These are phyloP conservation scores for Acer yangbiense DNA, from an alignment of 345 rosid genomes.

Conservation along the genomic window DNA sequence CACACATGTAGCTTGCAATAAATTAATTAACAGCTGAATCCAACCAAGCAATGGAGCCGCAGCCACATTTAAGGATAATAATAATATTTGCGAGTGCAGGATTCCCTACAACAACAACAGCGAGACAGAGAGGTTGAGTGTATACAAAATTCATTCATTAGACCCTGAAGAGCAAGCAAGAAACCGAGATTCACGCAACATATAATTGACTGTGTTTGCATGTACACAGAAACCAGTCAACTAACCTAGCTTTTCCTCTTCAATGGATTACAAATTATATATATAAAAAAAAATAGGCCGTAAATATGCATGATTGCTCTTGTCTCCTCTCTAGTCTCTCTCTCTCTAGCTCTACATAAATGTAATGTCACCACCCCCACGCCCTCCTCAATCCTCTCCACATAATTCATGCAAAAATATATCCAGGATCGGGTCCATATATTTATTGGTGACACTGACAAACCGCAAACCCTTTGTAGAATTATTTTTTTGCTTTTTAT, in stretches of 20 bases:
- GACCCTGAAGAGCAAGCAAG: slow-evolving; percentile 35
- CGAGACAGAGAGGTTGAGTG: neutral
- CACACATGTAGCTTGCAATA: neutral
- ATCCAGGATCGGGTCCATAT: too few relatives aligned
- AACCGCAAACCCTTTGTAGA: neutral
- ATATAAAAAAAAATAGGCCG: neutral
- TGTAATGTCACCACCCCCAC: slow-evolving; percentile 1
- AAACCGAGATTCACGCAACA: slow-evolving; percentile 43
- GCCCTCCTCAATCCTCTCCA: neutral
- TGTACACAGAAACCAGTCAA: neutral
- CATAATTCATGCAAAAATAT: neutral
- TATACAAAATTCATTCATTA: slow-evolving; percentile 5
- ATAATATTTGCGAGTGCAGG: neutral
- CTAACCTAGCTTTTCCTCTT: neutral
- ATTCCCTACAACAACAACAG: neutral
- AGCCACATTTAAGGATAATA: neutral
- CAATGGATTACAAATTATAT: neutral
- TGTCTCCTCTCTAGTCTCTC: slow-evolving; percentile 27
- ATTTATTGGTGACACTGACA: slow-evolving; percentile 14
- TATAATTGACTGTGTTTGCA: neutral
- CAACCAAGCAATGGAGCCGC: neutral
- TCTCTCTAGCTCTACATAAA: too few relatives aligned
- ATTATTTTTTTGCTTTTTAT: neutral
- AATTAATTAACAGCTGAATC: neutral
- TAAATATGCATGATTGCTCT: slow-evolving; percentile 36